These are phyloP conservation scores for Ophiorrhiza pumila DNA, from an alignment of 257 asterid species.

Conservation along the genomic window DNA sequence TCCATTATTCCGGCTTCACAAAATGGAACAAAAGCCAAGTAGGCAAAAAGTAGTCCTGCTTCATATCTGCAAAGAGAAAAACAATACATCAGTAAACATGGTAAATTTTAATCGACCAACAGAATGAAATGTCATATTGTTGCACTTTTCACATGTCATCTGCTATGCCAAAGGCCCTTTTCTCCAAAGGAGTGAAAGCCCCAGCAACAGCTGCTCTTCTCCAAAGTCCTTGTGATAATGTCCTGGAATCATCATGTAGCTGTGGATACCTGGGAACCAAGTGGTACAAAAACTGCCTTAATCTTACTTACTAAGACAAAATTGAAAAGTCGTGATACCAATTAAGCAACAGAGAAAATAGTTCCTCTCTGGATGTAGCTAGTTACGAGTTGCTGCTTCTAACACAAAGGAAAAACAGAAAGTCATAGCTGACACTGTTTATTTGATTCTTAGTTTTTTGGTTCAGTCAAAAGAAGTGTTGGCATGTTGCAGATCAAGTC, in stretches of 20 bases:
- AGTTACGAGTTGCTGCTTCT: neutral
- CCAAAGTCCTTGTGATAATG: slow-evolving; percentile 76
- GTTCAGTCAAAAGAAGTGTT: neutral
- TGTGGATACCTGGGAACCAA: slow-evolving; percentile 57
- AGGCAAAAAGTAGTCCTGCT: slow-evolving; percentile 89
- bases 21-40: slow-evolving; percentile 76
- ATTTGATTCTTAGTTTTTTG: neutral
- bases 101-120: neutral
- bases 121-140: slow-evolving; percentile 5
- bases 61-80: slow-evolving; percentile 60
- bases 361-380: neutral
- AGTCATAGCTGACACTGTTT: neutral
- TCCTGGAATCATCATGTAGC: slow-evolving; percentile 45
- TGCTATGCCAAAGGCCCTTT: slow-evolving; percentile 83
- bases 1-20: slow-evolving; percentile 85
- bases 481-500: neutral
- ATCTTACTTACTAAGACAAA: neutral
- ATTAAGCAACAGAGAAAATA: neutral
- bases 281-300: neutral
- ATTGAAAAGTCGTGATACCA: neutral
- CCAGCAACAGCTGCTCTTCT: slow-evolving; percentile 81
- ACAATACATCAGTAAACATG: slow-evolving; percentile 4
- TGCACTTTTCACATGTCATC: slow-evolving; percentile 70
- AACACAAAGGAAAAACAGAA: neutral
- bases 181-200: slow-evolving; percentile 72